Conservation (phyloP, 2,329 filamentous ascomycete species). For the Stagonosporopsis tanaceti region DNA sequence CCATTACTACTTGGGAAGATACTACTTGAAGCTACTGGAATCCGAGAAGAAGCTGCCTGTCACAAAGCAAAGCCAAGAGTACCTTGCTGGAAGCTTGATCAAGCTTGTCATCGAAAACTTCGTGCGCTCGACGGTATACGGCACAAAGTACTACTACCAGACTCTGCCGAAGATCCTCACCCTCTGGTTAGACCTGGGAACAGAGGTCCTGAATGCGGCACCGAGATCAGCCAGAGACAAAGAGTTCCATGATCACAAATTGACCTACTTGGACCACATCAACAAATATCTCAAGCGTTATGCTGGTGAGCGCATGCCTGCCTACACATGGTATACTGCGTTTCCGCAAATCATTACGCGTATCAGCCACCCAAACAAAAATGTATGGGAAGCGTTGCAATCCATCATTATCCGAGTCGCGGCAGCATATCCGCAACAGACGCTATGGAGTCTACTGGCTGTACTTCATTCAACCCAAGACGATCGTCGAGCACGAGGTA, state of each 20-base stretch:
- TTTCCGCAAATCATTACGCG: conserved; percentile 95
- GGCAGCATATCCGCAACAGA: conserved; percentile 84
- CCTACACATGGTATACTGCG: conserved; percentile 82
- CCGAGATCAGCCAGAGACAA: conserved; percentile 38
- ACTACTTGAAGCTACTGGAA: conserved; percentile 96
- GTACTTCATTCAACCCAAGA: conserved; percentile 81
- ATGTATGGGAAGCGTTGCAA: conserved; percentile 79
- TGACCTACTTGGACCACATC: conserved; percentile 42
- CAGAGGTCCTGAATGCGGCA: conserved; percentile 62
- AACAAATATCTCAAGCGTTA: conserved; percentile 82
- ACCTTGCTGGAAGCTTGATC: conserved; percentile 79
- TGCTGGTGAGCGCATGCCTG: conserved; percentile 69
- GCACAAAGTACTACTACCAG: conserved; percentile 95
- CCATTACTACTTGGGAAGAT: conserved; percentile 94
- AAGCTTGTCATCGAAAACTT: conserved; percentile 95
- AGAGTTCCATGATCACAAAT: conserved; percentile 41
- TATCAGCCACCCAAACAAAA: conserved; percentile 83
- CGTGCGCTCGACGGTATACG: conserved; percentile 82
- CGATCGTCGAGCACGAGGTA: conserved; percentile 68
- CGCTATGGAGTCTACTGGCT: conserved; percentile 88
- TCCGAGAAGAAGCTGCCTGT: conserved; percentile 80
- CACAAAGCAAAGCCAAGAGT: conserved; percentile 69
- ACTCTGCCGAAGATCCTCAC: conserved; percentile 91
- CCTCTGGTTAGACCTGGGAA: conserved; percentile 91
- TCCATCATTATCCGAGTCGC: conserved; percentile 88